These are phyloP conservation scores for Actinomucor elegans DNA, from an alignment of 371 early-diverging fungal genomes.

Conservation along the genomic window DNA sequence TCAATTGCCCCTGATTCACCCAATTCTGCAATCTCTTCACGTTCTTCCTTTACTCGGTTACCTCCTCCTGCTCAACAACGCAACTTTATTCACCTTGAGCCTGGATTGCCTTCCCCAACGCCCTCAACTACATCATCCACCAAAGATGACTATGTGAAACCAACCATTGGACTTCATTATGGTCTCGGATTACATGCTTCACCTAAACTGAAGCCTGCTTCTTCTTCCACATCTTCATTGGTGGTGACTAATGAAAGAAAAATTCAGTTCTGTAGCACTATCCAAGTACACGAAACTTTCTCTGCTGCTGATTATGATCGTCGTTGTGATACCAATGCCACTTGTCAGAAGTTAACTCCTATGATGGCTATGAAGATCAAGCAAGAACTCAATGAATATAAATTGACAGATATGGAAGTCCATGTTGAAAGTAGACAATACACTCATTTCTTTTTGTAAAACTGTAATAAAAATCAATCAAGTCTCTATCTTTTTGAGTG, in stretches of 20 bases:
- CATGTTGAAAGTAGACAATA: slow-evolving; percentile 71
- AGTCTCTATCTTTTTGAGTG: not conserved
- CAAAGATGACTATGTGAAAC: slow-evolving; percentile 14
- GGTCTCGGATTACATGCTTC: slow-evolving; percentile 47
- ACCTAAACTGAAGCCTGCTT: slow-evolving; percentile 42
- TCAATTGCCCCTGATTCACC: slow-evolving; percentile 36
- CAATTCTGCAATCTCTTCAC: slow-evolving; percentile 33
- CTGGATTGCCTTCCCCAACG: slow-evolving; percentile 37
- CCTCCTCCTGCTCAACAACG: slow-evolving; percentile 21
- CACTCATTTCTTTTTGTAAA: slow-evolving; percentile 75
- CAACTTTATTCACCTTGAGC: slow-evolving; percentile 14
- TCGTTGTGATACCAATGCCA: slow-evolving; percentile 61
- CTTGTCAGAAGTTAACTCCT: slow-evolving; percentile 65
- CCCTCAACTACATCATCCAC: slow-evolving; percentile 38
- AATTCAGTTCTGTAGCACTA: slow-evolving; percentile 60
- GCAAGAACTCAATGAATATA: slow-evolving; percentile 76
- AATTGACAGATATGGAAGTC: slow-evolving; percentile 73
- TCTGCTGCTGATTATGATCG: slow-evolving; percentile 71
- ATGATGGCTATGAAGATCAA: slow-evolving; percentile 73
- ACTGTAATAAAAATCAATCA: not conserved
- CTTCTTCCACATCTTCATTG: slow-evolving; percentile 32
- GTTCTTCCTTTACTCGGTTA: slow-evolving; percentile 25
- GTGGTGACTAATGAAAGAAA: slow-evolving; percentile 14
- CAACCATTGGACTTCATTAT: slow-evolving; percentile 36
- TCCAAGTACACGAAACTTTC: slow-evolving; percentile 70